Conservation (phyloP, 202 grass and related monocot genomes). For the Setaria italica region DNA sequence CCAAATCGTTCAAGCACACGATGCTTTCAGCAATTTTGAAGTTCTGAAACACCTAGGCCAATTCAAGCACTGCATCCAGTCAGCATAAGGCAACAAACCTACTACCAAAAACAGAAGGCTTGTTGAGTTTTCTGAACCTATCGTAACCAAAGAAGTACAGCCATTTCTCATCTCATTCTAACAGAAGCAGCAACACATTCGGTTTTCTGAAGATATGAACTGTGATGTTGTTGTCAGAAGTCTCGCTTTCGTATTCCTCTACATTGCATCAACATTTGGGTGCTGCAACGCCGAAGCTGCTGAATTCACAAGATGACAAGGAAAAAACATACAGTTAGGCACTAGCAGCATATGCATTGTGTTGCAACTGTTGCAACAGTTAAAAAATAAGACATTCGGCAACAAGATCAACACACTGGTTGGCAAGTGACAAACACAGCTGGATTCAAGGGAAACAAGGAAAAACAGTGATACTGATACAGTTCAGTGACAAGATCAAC, state of each 20-base stretch:
- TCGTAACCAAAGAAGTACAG: not conserved
- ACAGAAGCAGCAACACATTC: not conserved
- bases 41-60: not conserved
- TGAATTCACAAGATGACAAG: not conserved
- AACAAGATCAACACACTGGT: not conserved
- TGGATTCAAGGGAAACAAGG: not conserved
- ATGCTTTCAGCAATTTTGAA: not conserved
- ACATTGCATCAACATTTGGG: not conserved
- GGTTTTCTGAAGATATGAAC: not conserved
- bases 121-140: not conserved
- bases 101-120: not conserved
- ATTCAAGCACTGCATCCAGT: not conserved
- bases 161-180: not conserved
- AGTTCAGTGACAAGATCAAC: not conserved
- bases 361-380: too few relatives aligned
- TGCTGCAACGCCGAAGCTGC: not conserved
- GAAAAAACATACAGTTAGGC: too few relatives aligned
- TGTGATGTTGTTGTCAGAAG: not conserved
- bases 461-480: not conserved
- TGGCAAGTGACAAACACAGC: not conserved
- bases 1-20: not conserved
- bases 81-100: not conserved
- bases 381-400: not conserved
- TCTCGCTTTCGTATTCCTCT: not conserved
- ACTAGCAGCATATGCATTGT: too few relatives aligned